Evolutionary conservation across 345 rosid species (phyloP), one percentile per base, ranked within the genome.

Genomic region (Gossypium herbaceum): DNA sequence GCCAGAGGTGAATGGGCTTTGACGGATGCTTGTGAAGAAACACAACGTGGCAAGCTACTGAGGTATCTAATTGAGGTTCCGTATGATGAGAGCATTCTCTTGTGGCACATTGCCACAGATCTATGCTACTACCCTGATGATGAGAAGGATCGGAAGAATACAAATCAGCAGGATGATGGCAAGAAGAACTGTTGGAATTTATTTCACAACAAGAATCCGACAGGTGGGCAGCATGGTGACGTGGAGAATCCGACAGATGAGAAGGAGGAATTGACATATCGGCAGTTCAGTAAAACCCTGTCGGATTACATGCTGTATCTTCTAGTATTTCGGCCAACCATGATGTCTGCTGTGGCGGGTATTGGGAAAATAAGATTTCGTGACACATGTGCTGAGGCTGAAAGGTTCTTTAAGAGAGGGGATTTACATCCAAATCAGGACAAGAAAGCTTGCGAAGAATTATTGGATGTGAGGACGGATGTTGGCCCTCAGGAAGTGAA

Each of bases 61-160:
- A 77, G 75, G 34, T 87, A 82, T 24, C 78, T 80, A 54, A 64
- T 22, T 12, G 75, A 73, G 39, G 78, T 80, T 73, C 78, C 63
- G 5, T 83, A 86, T 17, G 86, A 79, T 64, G 82, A 86, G 57
- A 81, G 82, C 74, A 55, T 86, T 22, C 83, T 86, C 1, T 54
- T 83, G 27, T 83, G 91, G 90, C 93, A 89, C 70, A 72, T 89
- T n/a, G 90, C 93, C 8, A 89, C 91, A 3, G 90, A 87, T 73
- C 83, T 89, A 24, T 62, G 85, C 15, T 86, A 77, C 83, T 56
- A 78, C 15, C 45, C 45, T 5, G 50, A 70, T 0, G 13, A 77
- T 1, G 12, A 55, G 2, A 13, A 3, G 12, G 12, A 2, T 3
- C 34, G 1, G 1, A 27, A 27, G 4, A 3, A 29, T 29, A 29